Base-by-base conservation (phyloP, 2,329 filamentous ascomycete genomes). In the Diplocarpon rosae region DNA sequence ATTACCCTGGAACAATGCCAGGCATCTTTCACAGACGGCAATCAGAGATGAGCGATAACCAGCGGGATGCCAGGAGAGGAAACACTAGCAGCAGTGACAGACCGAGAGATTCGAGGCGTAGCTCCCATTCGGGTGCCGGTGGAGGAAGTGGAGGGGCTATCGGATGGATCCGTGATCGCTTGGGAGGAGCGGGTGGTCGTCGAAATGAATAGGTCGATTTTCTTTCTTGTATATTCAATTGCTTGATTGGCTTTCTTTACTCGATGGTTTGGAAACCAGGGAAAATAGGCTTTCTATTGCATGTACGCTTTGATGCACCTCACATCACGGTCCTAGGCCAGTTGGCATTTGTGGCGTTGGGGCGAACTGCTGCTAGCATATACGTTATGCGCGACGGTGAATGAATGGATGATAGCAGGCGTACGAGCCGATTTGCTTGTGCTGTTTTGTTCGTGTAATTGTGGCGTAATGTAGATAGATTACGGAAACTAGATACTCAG, bases 61-160 rank as follows among this genome's bases (percentile, higher is more conserved):
- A 45, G 13, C 34, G 48, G 30, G 47, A 53, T 20, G 49, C 46
- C 17, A 46, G 48, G 14, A 52, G 53, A 46, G 49, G 37, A 27
- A 45, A 55, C n/a, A 54, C 54, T 11, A 56, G 57, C 37, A 51
- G 48, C 13, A 57, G 57, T 47, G 57, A 58, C 31, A 42, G 49
- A 28, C 53, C 52, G 20, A 29, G 50, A 29, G 47, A 49, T 17
- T 54, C 55, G 9, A 37, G 50, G 37, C 32, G 55, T 17, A 54
- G 53, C 41, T 57, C 53, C 11, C 37, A 48, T n/a, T 50, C 52
- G 38, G 42, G 48, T 6, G 38, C n/a, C 11, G 31, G 40, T 14
- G 28, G 17, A 36, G 33, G 37, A 47, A 46, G 47, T 28, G 39
- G 48, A 42, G 52, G 53, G 11, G 33, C 52, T 2, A 48, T 54